phyloP scores from a whole-genome alignment of 1,139 yeast genomes.

The Yarrowia galli region DNA sequence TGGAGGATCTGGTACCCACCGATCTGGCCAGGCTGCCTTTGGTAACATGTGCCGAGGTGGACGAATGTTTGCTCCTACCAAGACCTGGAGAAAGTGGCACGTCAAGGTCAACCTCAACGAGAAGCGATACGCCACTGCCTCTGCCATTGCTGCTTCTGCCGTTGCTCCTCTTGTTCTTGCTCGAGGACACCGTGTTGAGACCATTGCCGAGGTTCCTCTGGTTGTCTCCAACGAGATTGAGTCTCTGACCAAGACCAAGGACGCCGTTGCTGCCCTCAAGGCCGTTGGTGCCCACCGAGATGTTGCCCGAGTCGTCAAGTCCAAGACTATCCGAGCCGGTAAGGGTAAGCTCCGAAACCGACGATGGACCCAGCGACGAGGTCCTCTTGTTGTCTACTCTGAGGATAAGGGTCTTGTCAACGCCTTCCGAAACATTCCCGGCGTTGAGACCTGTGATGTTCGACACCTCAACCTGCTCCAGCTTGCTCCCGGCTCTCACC shows the following conservation, averaged over 20 bases:
- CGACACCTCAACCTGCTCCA: constrained; percentile 94
- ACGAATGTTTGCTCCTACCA: constrained; percentile 99
- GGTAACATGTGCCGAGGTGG: constrained; percentile 99
- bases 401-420: constrained; percentile 97
- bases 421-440: constrained; percentile 99
- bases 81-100: constrained; percentile 99
- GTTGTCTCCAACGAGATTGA: constrained; percentile 95
- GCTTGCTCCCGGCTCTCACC: constrained; percentile 99
- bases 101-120: constrained; percentile 99
- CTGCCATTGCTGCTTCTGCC: constrained; percentile 99
- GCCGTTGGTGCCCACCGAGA: constrained; percentile 99
- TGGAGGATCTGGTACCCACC: constrained; percentile 99
- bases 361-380: constrained; percentile 99
- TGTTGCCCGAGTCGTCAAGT: constrained; percentile 96
- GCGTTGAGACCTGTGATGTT: constrained; percentile 97
- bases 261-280: constrained; percentile 97
- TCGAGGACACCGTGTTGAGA: constrained; percentile 99
- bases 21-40: constrained; percentile 99
- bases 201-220: constrained; percentile 97
- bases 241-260: constrained; percentile 95
- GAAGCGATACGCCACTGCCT: constrained; percentile 99
- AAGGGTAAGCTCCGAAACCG: constrained; percentile 99
- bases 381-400: constrained; percentile 98
- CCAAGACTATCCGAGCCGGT: constrained; percentile 99
- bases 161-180: constrained; percentile 98